Percentiles rank a stretch among this genome's conserved stretches.
Evolutionary conservation across 352 stramenopile species (phyloP).

Genomic region (Elongisporangium prolatum): DNA sequence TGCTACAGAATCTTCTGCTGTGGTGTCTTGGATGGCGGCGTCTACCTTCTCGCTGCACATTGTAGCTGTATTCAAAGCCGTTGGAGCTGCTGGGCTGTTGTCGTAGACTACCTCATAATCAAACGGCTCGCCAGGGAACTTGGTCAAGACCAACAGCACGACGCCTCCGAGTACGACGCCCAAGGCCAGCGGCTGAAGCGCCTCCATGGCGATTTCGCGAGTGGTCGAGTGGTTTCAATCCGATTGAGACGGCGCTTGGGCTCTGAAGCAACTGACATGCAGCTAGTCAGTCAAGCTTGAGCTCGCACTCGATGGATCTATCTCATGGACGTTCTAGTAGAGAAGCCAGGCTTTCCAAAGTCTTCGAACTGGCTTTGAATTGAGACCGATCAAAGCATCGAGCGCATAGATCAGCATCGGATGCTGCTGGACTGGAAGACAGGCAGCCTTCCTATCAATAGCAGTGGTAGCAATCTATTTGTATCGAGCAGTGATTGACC

Average conservation of each 20-base stretch:
- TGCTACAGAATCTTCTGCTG: background rate
- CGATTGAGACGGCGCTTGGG: background rate
- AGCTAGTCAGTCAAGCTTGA: background rate
- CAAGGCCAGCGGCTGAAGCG: constrained; percentile 32
- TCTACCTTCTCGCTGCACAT: background rate
- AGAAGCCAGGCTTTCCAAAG: no score
- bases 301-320: background rate
- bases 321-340: background rate
- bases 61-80: background rate
- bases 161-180: constrained; percentile 38
- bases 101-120: constrained; percentile 26
- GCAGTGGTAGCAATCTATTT: background rate
- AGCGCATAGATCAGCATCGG: background rate
- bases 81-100: background rate
- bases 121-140: constrained; percentile 59
- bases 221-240: background rate
- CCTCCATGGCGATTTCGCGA: constrained; percentile 23
- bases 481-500: background rate
- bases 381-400: no score
- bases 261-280: background rate
- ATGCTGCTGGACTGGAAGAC: background rate
- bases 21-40: background rate
- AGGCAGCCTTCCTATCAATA: background rate
- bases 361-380: background rate
- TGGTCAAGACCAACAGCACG: constrained; percentile 30